Evolutionary conservation across 768 basidiomycete genomes (phyloP), one percentile per base, ranked within the genome.

Genomic region (Suillus americanus): DNA sequence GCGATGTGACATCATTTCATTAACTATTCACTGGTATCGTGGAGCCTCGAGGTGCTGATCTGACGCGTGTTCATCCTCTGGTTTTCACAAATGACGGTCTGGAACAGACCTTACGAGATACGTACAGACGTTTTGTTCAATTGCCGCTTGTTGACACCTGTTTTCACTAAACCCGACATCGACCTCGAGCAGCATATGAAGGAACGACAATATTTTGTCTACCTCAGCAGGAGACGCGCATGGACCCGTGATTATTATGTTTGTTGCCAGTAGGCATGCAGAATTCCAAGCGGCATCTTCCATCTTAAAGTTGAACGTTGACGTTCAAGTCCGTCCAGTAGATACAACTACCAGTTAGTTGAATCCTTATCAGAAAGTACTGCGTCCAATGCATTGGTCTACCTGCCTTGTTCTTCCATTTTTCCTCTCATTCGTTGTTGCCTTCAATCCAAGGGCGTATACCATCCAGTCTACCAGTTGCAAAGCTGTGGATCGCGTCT

Each of bases 371-470:
- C 20, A 54, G 51, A 53, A 30, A 30, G 30, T 30, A 30, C 30
- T n/a, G 13, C 53, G 33, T 5, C 33, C 20, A 35, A 54, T 54
- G 33, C 20, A 54, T 20, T 54, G 53, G 53, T 54, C 33, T 33
- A 41, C 30, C 43, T 28, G 13, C 38, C 23, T 61, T 8, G 20
- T 28, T n/a, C 23, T 61, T 25, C 20, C 23, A 1, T 14, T 43
- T n/a, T 20, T 20, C 20, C 20, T 61, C 8, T 51, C 37, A 9
- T 55, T 64, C 45, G 25, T 28, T 30, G 13, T 55, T 10, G 25
- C 20, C 3, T 85, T 85, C 71, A 66, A 82, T 54, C 83, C 83
- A 0, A 67, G 71, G 25, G 68, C 74, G 5, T 82, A 82, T 60
- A 50, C 50, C 25, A 28, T 30, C 8, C 50, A 50, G 25, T 70